Evolutionary conservation across 164 flowering plant species (phyloP), one percentile per base, ranked within the genome.

Genomic region (Tinospora cordifolia): DNA sequence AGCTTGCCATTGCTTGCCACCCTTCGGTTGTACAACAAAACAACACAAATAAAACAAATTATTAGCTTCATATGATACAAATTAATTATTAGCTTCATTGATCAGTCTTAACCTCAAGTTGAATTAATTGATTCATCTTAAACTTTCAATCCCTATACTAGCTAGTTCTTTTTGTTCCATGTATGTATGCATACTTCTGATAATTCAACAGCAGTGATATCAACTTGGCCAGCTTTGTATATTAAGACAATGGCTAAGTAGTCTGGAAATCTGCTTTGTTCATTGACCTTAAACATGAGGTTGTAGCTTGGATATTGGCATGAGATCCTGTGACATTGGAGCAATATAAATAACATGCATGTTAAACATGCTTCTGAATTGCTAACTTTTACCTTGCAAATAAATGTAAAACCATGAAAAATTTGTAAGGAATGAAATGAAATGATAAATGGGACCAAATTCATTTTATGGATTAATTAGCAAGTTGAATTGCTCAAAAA

Each of bases 181-280:
- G n/a, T n/a, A n/a, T n/a, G n/a, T n/a, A n/a, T n/a, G n/a, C n/a
- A n/a, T 83, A 90, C 97, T 93, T 80, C 86, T 89, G 91, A 87
- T 12, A 90, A 21, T 22, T 90, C 83, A 13, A 83, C 79, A 1
- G 79, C 86, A 9, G 72, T 60, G 74, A 91, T 76, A 49, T 91
- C 96, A 11, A 77, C 75, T 51, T 59, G 41, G 21, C 93, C 93
- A 10, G 77, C 81, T 71, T 81, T 83, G 82, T 90, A 87, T n/a
- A 90, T 10, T 6, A 83, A 15, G n/a, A 85, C 70, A 0, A 91
- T 40, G 68, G 97, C 91, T 65, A 93, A 60, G 83, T 90, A 93
- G 8, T 82, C 59, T 8, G 94, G 91, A 73, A 65, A 81, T 7
- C 41, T 76, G 83, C 96, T 93, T 9, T 80, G 69, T 71, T 87